A percentile compares a stretch with the other conserved stretches of the same genome.
phyloP scores from a whole-genome alignment of 345 rosid species.

The Lepidium sativum region DNA sequence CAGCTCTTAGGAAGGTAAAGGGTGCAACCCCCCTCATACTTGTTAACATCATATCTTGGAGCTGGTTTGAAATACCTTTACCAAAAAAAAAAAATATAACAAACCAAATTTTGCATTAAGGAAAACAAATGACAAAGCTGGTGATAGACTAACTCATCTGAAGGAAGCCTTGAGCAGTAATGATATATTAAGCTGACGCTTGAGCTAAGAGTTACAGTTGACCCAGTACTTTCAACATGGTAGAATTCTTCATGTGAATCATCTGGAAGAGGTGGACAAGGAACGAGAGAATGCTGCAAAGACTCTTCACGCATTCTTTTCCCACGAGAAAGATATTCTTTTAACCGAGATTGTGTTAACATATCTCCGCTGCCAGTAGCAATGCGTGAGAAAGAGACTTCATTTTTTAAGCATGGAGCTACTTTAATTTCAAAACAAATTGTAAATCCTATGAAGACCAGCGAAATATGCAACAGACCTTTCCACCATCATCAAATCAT shows the following conservation, averaged over 20 bases:
- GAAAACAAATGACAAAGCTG: not conserved
- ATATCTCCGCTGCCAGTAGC: constrained; percentile 44
- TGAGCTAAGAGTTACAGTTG: too few relatives aligned
- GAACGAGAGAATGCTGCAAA: constrained; percentile 43
- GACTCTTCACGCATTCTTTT: constrained; percentile 68
- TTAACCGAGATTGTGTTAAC: constrained; percentile 37
- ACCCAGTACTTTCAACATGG: constrained; percentile 47
- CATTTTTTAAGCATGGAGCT: not conserved
- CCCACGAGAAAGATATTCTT: constrained; percentile 53
- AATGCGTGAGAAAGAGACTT: not conserved
- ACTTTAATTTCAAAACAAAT: not conserved
- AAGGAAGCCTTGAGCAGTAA: constrained; percentile 88
- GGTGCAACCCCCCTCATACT: constrained; percentile 36
- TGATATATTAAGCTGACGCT: constrained; percentile 17
- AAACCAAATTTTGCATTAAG: not conserved
- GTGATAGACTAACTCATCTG: constrained; percentile 55
- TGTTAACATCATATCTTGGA: constrained; percentile 45
- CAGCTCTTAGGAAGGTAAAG: constrained; percentile 71
- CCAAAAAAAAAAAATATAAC: not conserved
- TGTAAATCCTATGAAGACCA: not conserved
- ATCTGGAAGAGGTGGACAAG: constrained; percentile 43
- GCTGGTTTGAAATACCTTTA: constrained; percentile 74
- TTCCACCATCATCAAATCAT: constrained; percentile 66
- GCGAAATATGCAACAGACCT: constrained; percentile 30
- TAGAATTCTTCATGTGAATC: constrained; percentile 25